Percentiles rank a stretch among this genome's conserved stretches.
These are phyloP conservation scores for Aureobasidium sp. DNA, from an alignment of 2,329 filamentous ascomycete species.

Conservation along the genomic window DNA sequence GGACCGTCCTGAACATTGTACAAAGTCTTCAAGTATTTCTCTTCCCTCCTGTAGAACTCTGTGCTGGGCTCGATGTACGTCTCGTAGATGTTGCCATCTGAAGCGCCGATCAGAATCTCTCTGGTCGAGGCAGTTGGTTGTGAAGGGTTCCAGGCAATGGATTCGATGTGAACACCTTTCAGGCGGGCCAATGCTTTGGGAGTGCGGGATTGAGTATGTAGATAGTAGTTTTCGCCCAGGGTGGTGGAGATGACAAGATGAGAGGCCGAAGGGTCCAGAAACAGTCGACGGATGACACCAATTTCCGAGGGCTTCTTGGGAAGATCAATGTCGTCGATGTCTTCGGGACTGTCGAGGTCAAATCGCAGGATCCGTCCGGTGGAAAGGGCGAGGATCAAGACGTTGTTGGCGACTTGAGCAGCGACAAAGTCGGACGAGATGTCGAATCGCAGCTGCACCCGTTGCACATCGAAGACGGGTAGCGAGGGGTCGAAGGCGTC, in stretches of 20 bases:
- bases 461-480: slow-evolving; percentile 91
- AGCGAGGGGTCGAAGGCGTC: slow-evolving; percentile 38
- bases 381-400: slow-evolving; percentile 83
- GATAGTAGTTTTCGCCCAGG: slow-evolving; percentile 92
- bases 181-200: slow-evolving; percentile 75
- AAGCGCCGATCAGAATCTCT: slow-evolving; percentile 84
- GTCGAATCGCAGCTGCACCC: slow-evolving; percentile 87
- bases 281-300: slow-evolving; percentile 89
- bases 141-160: slow-evolving; percentile 89
- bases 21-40: slow-evolving; percentile 80
- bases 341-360: slow-evolving; percentile 84
- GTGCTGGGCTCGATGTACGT: slow-evolving; percentile 88
- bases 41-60: slow-evolving; percentile 92
- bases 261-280: slow-evolving; percentile 92
- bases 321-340: slow-evolving; percentile 95
- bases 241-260: slow-evolving; percentile 89
- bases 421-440: slow-evolving; percentile 94
- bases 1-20: slow-evolving; percentile 77
- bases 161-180: slow-evolving; percentile 81
- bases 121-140: slow-evolving; percentile 87
- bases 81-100: slow-evolving; percentile 94
- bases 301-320: slow-evolving; percentile 88
- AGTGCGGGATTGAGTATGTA: slow-evolving; percentile 88
- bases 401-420: slow-evolving; percentile 94
- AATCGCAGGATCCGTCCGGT: slow-evolving; percentile 91